A percentile compares a stretch with the other conserved stretches of the same genome.
These are phyloP conservation scores for Pyrus bretschneideri DNA, from an alignment of 306 rosid genomes.

Conservation along the genomic window DNA sequence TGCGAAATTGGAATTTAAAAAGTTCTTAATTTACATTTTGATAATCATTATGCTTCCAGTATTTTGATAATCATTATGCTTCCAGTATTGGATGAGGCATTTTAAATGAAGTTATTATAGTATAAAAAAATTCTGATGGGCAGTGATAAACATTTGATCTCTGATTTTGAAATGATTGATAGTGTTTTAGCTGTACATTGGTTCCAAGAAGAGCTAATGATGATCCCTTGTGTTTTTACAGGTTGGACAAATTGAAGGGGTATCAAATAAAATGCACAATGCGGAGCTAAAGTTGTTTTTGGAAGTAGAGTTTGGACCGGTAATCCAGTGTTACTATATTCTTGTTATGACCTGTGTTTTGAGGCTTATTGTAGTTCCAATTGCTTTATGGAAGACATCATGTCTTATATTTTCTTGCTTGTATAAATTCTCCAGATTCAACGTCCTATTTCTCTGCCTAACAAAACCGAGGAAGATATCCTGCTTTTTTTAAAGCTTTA, in stretches of 20 bases:
- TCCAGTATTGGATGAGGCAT: background rate
- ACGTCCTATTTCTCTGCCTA: conserved; percentile 58
- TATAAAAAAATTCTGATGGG: background rate
- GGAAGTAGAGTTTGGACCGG: conserved; percentile 73
- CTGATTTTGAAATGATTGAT: background rate
- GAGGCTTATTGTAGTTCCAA: background rate
- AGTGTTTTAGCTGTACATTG: background rate
- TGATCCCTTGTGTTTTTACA: conserved; percentile 18
- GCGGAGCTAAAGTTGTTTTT: conserved; percentile 69
- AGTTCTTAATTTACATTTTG: background rate
- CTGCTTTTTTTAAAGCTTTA: conserved; percentile 75
- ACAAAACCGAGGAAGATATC: conserved; percentile 62
- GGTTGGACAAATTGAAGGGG: conserved; percentile 78
- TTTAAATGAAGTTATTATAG: background rate
- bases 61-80: background rate
- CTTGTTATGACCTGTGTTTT: conserved; percentile 8
- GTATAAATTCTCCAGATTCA: conserved; percentile 44
- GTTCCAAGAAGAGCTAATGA: background rate
- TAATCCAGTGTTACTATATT: conserved; percentile 13
- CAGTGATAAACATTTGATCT: background rate
- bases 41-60: background rate
- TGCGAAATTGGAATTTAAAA: background rate
- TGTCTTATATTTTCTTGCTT: background rate
- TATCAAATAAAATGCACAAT: conserved; percentile 51
- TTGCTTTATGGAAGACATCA: background rate